phyloP scores from a whole-genome alignment of 2,329 filamentous ascomycete genomes.

The Stachybotrys chartarum region DNA sequence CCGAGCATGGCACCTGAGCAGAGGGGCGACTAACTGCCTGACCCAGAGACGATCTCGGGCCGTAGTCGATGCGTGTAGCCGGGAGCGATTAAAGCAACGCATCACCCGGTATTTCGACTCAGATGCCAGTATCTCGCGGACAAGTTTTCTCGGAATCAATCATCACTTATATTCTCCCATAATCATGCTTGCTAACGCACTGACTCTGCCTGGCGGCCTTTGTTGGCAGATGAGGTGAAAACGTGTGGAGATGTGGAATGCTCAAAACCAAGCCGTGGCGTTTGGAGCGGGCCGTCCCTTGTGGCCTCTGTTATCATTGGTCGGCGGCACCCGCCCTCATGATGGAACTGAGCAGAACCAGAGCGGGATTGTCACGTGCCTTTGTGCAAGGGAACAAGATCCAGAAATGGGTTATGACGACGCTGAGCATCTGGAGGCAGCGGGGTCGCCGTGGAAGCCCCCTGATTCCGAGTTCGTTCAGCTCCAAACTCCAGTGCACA shows the following conservation, averaged over 20 bases:
- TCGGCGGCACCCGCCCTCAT: too few species aligned
- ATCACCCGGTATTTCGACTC: background rate
- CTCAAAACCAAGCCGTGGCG: too few species aligned
- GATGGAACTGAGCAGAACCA: too few species aligned
- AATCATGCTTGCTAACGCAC: background rate
- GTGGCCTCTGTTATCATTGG: background rate
- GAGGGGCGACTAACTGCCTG: background rate
- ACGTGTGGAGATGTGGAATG: too few species aligned
- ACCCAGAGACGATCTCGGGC: background rate
- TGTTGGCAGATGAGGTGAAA: too few species aligned
- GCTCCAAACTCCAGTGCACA: background rate
- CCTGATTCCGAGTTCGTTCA: background rate
- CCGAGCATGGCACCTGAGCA: background rate
- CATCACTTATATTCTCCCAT: background rate
- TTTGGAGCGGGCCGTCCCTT: background rate
- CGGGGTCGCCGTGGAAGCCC: too few species aligned
- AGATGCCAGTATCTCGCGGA: background rate
- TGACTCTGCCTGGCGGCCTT: too few species aligned
- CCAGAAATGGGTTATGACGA: background rate
- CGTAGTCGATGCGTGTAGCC: background rate
- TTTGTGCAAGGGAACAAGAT: background rate
- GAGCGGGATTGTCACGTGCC: background rate
- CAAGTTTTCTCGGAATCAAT: background rate
- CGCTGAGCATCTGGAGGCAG: background rate
- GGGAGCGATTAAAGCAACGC: background rate